Conservation (phyloP, 345 rosid genomes). For the Arabis alpina region DNA sequence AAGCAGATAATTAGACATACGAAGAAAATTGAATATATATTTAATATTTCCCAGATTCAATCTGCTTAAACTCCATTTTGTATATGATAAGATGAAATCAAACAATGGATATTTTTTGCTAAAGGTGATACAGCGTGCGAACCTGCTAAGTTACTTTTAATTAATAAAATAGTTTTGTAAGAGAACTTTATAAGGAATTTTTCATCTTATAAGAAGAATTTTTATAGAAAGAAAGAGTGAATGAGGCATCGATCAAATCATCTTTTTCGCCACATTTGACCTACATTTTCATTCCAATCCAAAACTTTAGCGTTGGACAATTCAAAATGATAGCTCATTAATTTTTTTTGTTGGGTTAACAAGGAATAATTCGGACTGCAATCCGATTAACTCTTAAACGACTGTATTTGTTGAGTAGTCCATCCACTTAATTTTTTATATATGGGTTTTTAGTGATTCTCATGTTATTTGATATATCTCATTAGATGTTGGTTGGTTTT, state of each 20-base stretch:
- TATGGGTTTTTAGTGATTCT: no score
- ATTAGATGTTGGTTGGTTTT: no score
- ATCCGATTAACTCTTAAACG: no score
- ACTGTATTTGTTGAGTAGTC: no score
- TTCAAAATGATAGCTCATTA: slow-evolving; percentile 10
- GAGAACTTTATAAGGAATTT: slow-evolving; percentile 11
- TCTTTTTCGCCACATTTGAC: slow-evolving; percentile 28
- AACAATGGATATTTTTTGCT: slow-evolving; percentile 3
- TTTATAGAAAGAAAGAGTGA: slow-evolving; percentile 4
- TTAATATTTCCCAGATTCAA: not conserved
- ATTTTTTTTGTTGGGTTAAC: no score
- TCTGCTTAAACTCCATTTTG: not conserved
- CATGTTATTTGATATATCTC: no score
- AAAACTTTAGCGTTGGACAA: slow-evolving; percentile 31
- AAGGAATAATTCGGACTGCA: no score
- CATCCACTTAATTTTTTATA: no score
- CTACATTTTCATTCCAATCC: slow-evolving; percentile 38
- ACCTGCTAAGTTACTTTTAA: slow-evolving; percentile 10
- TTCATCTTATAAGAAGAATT: not conserved
- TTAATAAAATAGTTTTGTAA: slow-evolving; percentile 5
- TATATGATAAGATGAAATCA: slow-evolving; percentile 8
- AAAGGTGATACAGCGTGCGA: slow-evolving; percentile 30
- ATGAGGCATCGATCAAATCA: slow-evolving; percentile 36
- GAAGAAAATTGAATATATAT: not conserved
- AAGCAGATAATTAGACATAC: not conserved